Percentiles rank a stretch among this genome's conserved stretches.
phyloP scores from a whole-genome alignment of 2,329 filamentous ascomycete genomes.

The Penicillium sp. region DNA sequence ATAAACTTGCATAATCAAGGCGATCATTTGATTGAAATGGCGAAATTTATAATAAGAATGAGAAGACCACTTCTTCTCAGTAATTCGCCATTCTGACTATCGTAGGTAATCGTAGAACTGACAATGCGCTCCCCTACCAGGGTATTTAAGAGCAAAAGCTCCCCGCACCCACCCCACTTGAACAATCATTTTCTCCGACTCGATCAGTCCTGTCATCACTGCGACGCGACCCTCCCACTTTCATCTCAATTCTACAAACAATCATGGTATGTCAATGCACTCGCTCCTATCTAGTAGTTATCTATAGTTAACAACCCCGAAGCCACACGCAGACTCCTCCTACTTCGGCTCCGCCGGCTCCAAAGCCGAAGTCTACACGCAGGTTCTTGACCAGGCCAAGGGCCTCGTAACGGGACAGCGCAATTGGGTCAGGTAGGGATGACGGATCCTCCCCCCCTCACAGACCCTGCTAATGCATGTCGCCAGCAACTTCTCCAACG shows the following conservation, averaged over 20 bases:
- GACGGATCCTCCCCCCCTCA: background rate
- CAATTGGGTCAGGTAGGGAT: slow-evolving; percentile 43
- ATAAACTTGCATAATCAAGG: background rate
- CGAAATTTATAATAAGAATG: slow-evolving; percentile 7
- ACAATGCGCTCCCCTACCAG: background rate
- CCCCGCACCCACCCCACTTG: slow-evolving; percentile 14
- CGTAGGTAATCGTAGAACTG: background rate
- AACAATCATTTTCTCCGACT: slow-evolving; percentile 5
- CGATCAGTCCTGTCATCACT: background rate
- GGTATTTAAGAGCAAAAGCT: slow-evolving; percentile 1
- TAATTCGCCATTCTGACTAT: background rate
- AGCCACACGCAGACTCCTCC: slow-evolving; percentile 56
- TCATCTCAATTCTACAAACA: background rate
- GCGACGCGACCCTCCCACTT: background rate
- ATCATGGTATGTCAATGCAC: slow-evolving; percentile 4
- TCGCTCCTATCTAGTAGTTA: background rate
- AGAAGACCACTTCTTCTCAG: background rate
- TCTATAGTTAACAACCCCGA: background rate
- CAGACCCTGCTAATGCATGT: background rate
- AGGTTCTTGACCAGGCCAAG: slow-evolving; percentile 45
- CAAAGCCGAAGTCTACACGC: slow-evolving; percentile 50
- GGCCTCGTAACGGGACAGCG: slow-evolving; percentile 48
- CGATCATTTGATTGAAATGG: slow-evolving; percentile 7
- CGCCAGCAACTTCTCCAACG: slow-evolving; percentile 50
- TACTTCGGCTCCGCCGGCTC: slow-evolving; percentile 44